phyloP scores from a whole-genome alignment of 495 filamentous ascomycete genomes.

The Penicillium chermesinum region DNA sequence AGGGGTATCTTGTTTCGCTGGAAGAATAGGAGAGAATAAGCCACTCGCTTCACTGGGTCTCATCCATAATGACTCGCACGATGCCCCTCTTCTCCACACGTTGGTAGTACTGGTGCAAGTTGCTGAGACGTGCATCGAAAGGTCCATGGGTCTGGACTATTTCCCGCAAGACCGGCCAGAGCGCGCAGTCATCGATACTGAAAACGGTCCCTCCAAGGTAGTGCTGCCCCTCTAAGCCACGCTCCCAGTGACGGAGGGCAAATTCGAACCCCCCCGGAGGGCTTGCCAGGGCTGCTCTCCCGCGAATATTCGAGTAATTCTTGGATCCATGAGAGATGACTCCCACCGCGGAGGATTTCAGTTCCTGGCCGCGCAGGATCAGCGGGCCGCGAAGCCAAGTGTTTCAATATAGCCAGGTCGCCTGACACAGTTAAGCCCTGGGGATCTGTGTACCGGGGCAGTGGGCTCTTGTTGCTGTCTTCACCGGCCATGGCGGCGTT shows the following conservation, averaged over 20 bases:
- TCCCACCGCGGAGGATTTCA: constrained; percentile 29
- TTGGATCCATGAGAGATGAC: constrained; percentile 28
- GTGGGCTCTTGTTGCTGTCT: neutral
- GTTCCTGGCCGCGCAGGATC: constrained; percentile 27
- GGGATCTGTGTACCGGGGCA: constrained; percentile 25
- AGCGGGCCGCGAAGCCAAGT: constrained; percentile 22
- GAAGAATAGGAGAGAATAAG: neutral
- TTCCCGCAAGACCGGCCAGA: constrained; percentile 66
- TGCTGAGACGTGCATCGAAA: constrained; percentile 31
- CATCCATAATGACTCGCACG: constrained; percentile 42
- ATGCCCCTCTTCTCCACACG: constrained; percentile 46
- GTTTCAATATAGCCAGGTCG: constrained; percentile 30
- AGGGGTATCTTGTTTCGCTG: neutral
- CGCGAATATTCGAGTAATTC: constrained; percentile 31
- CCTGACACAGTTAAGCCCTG: constrained; percentile 29
- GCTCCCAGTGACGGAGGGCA: constrained; percentile 46
- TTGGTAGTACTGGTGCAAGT: constrained; percentile 50
- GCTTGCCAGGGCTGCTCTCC: constrained; percentile 8
- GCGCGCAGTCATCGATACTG: constrained; percentile 62
- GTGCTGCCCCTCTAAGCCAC: constrained; percentile 33
- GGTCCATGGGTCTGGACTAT: constrained; percentile 36
- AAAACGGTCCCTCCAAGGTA: constrained; percentile 55
- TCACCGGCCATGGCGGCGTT: neutral
- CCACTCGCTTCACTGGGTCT: constrained; percentile 11
- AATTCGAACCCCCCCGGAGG: constrained; percentile 14